A percentile compares a stretch with the other conserved stretches of the same genome.
Evolutionary conservation across 2,329 filamentous ascomycete species (phyloP).

Genomic region (Scolecobasidium constrictum): DNA sequence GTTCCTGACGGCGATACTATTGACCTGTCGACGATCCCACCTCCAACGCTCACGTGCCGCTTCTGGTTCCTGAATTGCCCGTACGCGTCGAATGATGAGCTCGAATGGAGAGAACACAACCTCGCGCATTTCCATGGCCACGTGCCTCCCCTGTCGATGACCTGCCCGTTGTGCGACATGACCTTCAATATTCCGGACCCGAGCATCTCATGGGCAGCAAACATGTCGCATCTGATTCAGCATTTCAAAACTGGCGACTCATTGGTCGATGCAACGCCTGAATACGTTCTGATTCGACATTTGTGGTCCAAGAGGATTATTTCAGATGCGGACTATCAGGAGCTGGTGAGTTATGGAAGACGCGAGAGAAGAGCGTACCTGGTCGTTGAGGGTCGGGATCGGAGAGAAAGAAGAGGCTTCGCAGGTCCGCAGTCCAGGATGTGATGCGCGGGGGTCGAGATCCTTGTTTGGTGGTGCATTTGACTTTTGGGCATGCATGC

Average conservation of each 20-base stretch:
- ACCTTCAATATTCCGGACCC: slow-evolving; percentile 3
- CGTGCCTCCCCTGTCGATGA: neutral
- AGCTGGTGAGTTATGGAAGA: slow-evolving; percentile 1
- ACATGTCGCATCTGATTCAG: slow-evolving; percentile 1
- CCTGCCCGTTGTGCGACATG: slow-evolving; percentile 5
- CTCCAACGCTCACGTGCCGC: slow-evolving; percentile 1
- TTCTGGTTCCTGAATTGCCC: slow-evolving; percentile 7
- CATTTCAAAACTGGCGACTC: slow-evolving; percentile 4
- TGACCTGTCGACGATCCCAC: neutral
- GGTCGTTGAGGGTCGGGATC: neutral
- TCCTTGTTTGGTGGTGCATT: neutral
- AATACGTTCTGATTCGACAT: slow-evolving; percentile 2
- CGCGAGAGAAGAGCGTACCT: neutral
- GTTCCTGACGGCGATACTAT: slow-evolving; percentile 1
- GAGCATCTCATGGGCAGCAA: neutral
- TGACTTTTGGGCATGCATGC: no score
- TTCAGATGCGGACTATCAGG: slow-evolving; percentile 2
- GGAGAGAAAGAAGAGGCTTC: neutral
- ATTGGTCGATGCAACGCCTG: neutral
- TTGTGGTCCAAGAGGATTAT: slow-evolving; percentile 3
- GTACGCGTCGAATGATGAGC: neutral
- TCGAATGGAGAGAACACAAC: slow-evolving; percentile 5
- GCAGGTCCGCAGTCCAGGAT: neutral
- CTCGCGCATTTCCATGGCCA: slow-evolving; percentile 2
- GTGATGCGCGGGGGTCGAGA: neutral